Percentiles rank a stretch among this genome's conserved stretches.
Conservation (phyloP, 2,329 filamentous ascomycete species). For the Ciborinia camelliae region DNA sequence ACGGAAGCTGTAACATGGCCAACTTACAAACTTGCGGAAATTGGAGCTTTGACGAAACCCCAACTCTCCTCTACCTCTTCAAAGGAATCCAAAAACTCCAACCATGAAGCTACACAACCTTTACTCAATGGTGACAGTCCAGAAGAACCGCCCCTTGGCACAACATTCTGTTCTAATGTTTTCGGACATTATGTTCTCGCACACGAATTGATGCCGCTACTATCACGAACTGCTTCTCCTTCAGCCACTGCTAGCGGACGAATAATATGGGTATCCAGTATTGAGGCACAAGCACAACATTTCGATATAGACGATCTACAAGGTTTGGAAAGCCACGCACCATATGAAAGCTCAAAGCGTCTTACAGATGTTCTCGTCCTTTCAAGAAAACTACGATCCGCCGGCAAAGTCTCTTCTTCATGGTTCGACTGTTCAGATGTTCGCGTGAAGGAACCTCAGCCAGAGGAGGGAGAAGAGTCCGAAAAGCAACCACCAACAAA, state of each 20-base stretch:
- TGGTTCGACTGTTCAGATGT: slow-evolving; percentile 50
- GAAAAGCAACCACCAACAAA: slow-evolving; percentile 17
- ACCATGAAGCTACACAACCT: slow-evolving; percentile 33
- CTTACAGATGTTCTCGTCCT: slow-evolving; percentile 81
- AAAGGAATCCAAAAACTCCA: background rate
- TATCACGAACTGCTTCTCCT: slow-evolving; percentile 42
- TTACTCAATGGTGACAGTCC: slow-evolving; percentile 23
- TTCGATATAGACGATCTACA: slow-evolving; percentile 72
- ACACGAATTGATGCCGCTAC: slow-evolving; percentile 73
- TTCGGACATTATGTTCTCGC: slow-evolving; percentile 93
- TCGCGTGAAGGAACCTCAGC: background rate
- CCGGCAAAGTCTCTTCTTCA: slow-evolving; percentile 51
- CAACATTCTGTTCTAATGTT: slow-evolving; percentile 86
- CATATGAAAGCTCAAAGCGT: slow-evolving; percentile 87
- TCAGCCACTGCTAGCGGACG: slow-evolving; percentile 31
- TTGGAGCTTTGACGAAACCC: slow-evolving; percentile 51
- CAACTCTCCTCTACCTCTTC: slow-evolving; percentile 43
- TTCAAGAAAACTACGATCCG: slow-evolving; percentile 64
- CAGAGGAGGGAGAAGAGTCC: slow-evolving; percentile 28
- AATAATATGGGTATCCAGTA: slow-evolving; percentile 82
- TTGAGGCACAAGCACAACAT: slow-evolving; percentile 59
- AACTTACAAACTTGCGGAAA: slow-evolving; percentile 63
- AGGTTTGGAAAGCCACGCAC: slow-evolving; percentile 53
- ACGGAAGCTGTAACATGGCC: slow-evolving; percentile 73
- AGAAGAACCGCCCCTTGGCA: slow-evolving; percentile 62